A percentile compares a stretch with the other conserved stretches of the same genome.
Conservation (phyloP, 2,329 filamentous ascomycete species). For the Fonsecaea monophora region DNA sequence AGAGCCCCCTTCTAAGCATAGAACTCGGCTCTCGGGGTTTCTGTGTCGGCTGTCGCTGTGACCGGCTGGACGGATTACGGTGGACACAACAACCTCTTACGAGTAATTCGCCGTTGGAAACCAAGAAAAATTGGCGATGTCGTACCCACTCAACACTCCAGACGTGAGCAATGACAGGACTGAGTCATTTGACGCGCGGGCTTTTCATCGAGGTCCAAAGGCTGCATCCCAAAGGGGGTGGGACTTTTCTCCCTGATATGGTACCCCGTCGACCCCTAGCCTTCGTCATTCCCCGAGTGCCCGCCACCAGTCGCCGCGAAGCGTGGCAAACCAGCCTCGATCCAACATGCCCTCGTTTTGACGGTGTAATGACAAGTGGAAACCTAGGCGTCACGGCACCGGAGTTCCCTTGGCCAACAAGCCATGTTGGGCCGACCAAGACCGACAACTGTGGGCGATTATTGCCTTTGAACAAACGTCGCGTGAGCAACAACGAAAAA, state of each 20-base stretch:
- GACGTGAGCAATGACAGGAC: neutral
- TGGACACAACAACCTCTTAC: neutral
- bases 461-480: neutral
- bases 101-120: neutral
- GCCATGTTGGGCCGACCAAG: neutral
- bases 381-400: neutral
- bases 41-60: neutral
- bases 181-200: neutral
- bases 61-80: slow-evolving; percentile 1
- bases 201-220: neutral
- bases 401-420: neutral
- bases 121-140: neutral
- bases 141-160: neutral
- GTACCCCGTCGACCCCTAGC: neutral
- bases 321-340: neutral
- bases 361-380: neutral
- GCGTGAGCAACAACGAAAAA: neutral
- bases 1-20: neutral
- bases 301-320: neutral
- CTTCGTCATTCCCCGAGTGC: slow-evolving; percentile 2
- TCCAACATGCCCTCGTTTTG: neutral
- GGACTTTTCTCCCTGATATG: neutral
- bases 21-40: neutral
- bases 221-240: neutral
- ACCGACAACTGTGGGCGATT: neutral